Base-by-base conservation (phyloP, 1,284 basidiomycete species). In the Ustilago tritici region DNA sequence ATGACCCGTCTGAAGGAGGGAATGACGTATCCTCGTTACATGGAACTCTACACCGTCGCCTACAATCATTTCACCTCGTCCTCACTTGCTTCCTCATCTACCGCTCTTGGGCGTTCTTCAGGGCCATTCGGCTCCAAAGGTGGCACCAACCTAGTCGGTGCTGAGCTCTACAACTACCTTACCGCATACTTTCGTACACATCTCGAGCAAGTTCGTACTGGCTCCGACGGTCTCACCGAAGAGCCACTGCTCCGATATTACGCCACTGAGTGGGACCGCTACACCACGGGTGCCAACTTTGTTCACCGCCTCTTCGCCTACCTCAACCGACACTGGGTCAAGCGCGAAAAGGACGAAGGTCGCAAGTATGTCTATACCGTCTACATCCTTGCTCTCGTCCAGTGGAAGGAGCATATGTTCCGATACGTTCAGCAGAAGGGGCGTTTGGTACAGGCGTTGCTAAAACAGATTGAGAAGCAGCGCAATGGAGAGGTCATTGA, bases 291-390 rank as follows among this genome's bases (percentile, higher is more conserved):
- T 67, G 95, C 96, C 10, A 95, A 94, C 87, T 98, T 95, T 86
- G 92, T 99, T 84, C 82, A 84, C 65, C 78, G 84, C 19, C 88
- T 99, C 49, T 98, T 98, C 89, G 93, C 94, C 23, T 98, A 98
- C 87, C 91, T 98, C 70, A 98, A 99, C 87, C 93, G 96, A 68
- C 95, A 98, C 88, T 99, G 97, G 97, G 95, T 99, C 56, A 98
- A 97, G 88, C 91, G 96, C 53, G 95, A 99, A 87, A 92, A 96
- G 86, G 97, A 99, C 82, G 96, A 99, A 86, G 97, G 97, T 6
- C 91, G 95, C 83, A 98, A 95, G 88, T 92, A 93, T 59, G 93
- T 98, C 49, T 98, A 97, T 87, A 92, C 92, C 5, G 94, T 99
- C 34, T 99, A 98, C 88, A 99, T 95, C 35, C 91, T 99, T 70